Conservation (phyloP, 805 yeast genomes). For the Kluyveromyces siamensis region DNA sequence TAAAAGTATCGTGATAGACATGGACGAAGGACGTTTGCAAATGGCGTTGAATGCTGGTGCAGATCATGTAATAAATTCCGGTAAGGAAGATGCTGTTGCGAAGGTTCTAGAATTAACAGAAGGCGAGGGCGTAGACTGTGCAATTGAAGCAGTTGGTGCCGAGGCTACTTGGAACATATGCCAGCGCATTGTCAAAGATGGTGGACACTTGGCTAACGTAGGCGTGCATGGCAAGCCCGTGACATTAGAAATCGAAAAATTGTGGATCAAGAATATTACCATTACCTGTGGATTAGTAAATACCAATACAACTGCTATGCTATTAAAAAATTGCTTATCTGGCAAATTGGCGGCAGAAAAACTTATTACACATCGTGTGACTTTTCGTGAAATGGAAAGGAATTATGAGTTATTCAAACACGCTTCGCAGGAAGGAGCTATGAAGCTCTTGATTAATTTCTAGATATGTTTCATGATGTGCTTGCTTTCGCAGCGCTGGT, state of each 20-base stretch:
- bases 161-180: slow-evolving; percentile 53
- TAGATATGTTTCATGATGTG: neutral
- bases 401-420: slow-evolving; percentile 53
- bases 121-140: slow-evolving; percentile 47
- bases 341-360: slow-evolving; percentile 24
- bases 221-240: slow-evolving; percentile 44
- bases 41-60: slow-evolving; percentile 62
- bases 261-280: slow-evolving; percentile 37
- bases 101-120: slow-evolving; percentile 27
- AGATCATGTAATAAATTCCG: slow-evolving; percentile 46
- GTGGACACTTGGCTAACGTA: slow-evolving; percentile 58
- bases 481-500: too few relatives aligned
- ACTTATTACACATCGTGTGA: slow-evolving; percentile 53
- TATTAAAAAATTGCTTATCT: slow-evolving; percentile 21
- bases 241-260: slow-evolving; percentile 34
- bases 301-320: slow-evolving; percentile 34
- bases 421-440: slow-evolving; percentile 47
- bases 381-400: slow-evolving; percentile 43
- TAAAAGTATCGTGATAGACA: slow-evolving; percentile 40
- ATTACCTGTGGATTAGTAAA: slow-evolving; percentile 44
- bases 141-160: slow-evolving; percentile 57
- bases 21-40: slow-evolving; percentile 55
- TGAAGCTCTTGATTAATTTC: slow-evolving; percentile 33
- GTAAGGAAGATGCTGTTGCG: slow-evolving; percentile 25
- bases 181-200: slow-evolving; percentile 43